These are phyloP conservation scores for Rhizoclosmatium sp. DNA, from an alignment of 192 early-diverging fungal species.

Conservation along the genomic window DNA sequence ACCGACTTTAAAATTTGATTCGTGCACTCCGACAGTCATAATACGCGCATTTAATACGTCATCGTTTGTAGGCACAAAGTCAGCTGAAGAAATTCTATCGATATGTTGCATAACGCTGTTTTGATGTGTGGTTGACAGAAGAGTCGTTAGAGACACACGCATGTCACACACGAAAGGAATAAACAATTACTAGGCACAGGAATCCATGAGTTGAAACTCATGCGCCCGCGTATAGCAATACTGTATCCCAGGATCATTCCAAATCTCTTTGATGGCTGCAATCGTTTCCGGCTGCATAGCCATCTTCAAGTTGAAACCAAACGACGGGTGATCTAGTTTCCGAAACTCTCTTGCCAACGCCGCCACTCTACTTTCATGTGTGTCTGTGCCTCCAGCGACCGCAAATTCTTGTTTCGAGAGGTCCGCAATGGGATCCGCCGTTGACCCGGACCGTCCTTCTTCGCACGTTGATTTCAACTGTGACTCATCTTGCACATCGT, in stretches of 20 bases:
- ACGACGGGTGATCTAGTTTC: slow-evolving; percentile 29
- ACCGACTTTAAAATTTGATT: not conserved
- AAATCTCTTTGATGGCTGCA: slow-evolving; percentile 32
- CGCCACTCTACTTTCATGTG: slow-evolving; percentile 8
- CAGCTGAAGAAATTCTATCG: slow-evolving; percentile 50
- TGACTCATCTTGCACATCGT: too few species aligned
- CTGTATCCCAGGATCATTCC: slow-evolving; percentile 51
- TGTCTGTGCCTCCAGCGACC: not conserved
- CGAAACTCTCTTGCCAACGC: slow-evolving; percentile 37
- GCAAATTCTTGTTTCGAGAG: too few species aligned
- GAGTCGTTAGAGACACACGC: slow-evolving; percentile 8
- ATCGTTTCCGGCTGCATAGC: not conserved
- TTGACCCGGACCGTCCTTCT: slow-evolving; percentile 38
- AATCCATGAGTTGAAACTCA: slow-evolving; percentile 54
- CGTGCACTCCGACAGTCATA: not conserved
- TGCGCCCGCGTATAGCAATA: slow-evolving; percentile 37
- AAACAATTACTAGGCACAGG: slow-evolving; percentile 44
- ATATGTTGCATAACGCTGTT: slow-evolving; percentile 43
- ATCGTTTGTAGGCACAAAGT: slow-evolving; percentile 67
- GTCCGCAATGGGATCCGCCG: not conserved
- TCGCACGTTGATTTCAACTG: too few species aligned
- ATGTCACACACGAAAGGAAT: not conserved
- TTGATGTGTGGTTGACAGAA: not conserved
- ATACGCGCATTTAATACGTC: slow-evolving; percentile 67
- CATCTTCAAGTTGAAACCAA: not conserved